Base-by-base conservation (phyloP, 1,139 yeast species). In the Candida dubliniensis region DNA sequence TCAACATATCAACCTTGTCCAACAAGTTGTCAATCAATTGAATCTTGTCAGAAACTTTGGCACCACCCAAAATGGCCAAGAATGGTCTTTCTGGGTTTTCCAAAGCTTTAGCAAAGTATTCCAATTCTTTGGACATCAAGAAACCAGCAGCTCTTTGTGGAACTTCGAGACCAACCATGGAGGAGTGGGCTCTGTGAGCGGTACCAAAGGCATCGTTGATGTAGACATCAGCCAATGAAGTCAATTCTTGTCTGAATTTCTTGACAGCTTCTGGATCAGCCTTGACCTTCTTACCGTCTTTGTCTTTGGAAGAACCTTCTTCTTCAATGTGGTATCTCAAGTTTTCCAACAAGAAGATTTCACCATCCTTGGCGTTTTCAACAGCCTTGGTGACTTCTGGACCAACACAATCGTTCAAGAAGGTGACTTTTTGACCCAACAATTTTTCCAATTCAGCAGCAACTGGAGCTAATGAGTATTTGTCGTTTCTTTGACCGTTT, bases 131-230 rank as follows among this genome's bases (percentile, higher is more conserved):
- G 66, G 91, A 85, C 88, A 91, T 87, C 62, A 91, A 79, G 93
- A 89, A 91, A 67, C 98, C 98, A 52, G 96, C 85, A 59, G 97
- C 98, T 74, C 89, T 87, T 76, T 88, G 89, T 50, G 93, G 91
- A 59, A 89, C 80, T 60, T 91, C 89, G 57, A 91, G 76, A 61
- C 98, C 98, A 63, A 93, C 98, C 89, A 93, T 90, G 40, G 98
- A 91, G 43, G 97, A 89, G 78, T 91, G 98, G 52, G 98, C 98
- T 79, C 98, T 88, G 84, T 91, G 98, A 45, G 97, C 96, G 54
- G 98, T 93, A 66, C 98, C 98, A 63, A 91, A 91, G 48, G 98
- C 98, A 69, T 91, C 98, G 72, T 91, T 91, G 68, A 91, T 83
- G 76, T 91, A 91, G 55, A 91, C 96, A 62, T 91, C 98, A 56